phyloP scores from a whole-genome alignment of 257 asterid genomes.

The Sherardia arvensis region DNA sequence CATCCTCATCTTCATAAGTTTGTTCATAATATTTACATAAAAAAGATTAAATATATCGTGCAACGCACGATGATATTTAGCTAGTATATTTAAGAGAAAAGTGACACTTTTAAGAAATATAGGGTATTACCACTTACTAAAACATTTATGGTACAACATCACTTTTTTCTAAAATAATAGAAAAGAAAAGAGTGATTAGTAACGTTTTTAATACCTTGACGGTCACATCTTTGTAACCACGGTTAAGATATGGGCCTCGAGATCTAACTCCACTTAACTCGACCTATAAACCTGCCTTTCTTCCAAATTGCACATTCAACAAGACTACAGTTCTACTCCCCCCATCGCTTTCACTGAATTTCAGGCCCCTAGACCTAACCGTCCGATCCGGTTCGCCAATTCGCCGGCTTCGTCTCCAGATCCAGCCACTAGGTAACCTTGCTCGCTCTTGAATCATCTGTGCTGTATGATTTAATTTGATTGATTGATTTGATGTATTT shows the following conservation, averaged over 20 bases:
- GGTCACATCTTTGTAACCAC: background rate
- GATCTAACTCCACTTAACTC: conserved; percentile 11
- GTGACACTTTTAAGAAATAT: too few species aligned
- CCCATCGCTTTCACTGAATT: background rate
- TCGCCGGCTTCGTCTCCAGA: conserved; percentile 4
- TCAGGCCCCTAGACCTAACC: conserved; percentile 9
- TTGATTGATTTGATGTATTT: background rate
- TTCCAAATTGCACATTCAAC: background rate
- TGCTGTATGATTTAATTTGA: background rate
- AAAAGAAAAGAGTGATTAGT: background rate
- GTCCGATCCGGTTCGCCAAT: conserved; percentile 3
- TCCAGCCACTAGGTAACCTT: conserved; percentile 12
- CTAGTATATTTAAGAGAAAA: too few species aligned
- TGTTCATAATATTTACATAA: too few species aligned
- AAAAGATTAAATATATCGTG: too few species aligned
- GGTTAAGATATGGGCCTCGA: background rate
- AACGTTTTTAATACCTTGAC: background rate
- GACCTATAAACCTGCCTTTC: background rate
- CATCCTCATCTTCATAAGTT: too few species aligned
- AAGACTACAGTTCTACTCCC: background rate
- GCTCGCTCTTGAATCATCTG: background rate
- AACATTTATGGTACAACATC: too few species aligned
- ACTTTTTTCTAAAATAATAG: too few species aligned
- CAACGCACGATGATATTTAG: too few species aligned
- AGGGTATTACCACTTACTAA: too few species aligned